Evolutionary conservation across 306 rosid species (phyloP).

Genomic region (Ceratonia siliqua): DNA sequence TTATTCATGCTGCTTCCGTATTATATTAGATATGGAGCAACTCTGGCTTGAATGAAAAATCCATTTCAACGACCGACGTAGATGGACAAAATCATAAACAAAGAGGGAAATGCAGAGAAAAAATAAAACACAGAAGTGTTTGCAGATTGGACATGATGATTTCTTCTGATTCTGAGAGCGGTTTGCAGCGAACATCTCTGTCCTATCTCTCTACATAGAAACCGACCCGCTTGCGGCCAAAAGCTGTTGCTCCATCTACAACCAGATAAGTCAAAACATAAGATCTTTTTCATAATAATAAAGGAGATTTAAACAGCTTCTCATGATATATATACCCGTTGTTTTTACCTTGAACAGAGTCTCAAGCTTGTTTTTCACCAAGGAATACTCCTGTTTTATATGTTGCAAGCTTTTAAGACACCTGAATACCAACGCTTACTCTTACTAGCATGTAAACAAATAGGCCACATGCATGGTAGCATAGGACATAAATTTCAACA

Average conservation of each 20-base stretch:
- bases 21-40: background rate
- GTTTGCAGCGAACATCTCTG: background rate
- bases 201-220: conserved; percentile 23
- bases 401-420: conserved; percentile 65
- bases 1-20: conserved; percentile 26
- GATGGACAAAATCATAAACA: conserved; percentile 10
- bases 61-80: background rate
- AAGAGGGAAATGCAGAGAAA: background rate
- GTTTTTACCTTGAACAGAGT: conserved; percentile 72
- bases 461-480: background rate
- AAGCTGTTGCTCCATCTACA: conserved; percentile 59
- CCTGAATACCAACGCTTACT: conserved; percentile 38
- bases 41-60: conserved; percentile 22
- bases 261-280: conserved; percentile 16
- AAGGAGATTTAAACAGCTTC: background rate
- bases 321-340: background rate
- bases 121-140: conserved; percentile 18
- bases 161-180: background rate
- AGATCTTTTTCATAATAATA: background rate
- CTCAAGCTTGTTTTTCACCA: conserved; percentile 67
- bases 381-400: conserved; percentile 56
- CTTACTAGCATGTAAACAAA: background rate
- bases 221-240: conserved; percentile 41
- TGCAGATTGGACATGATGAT: background rate
- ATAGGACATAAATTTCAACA: background rate